Base-by-base conservation (phyloP, 2,329 filamentous ascomycete genomes). In the Colletotrichum eremochloae region DNA sequence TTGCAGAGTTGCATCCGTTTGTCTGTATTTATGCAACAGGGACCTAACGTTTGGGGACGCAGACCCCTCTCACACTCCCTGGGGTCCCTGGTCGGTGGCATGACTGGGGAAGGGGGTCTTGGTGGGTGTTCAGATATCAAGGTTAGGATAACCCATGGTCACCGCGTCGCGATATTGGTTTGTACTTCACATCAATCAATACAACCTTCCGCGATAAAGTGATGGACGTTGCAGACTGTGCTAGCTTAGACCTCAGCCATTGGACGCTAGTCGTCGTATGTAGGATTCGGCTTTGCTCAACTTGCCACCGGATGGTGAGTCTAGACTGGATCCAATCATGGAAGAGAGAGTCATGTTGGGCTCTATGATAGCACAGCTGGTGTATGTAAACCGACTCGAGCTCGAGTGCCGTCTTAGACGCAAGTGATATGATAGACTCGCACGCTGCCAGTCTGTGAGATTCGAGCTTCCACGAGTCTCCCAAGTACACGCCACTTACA, bases 81-180 rank as follows among this genome's bases (percentile, higher is more conserved):
- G 20, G 66, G 40, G 24, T 18, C 55, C 60, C 69, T n/a, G 38
- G 60, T 65, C 66, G 38, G 58, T 31, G 52, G 60, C 31, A 48
- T 69, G 53, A 69, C 69, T 46, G 42, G 69, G 65, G 44, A 12
- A 11, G 31, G n/a, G n/a, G 24, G 24, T 24, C 68, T 44, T 53
- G 57, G 69, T 42, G 55, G 60, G 53, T 64, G 50, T 57, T 40
- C 66, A 55, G 40, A 50, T 69, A 64, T 69, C 69, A 72, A 69
- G 66, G 53, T 69, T 72, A 72, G 60, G 60, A 61, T 72, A 53
- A 64, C 46, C 69, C 69, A 72, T 68, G 65, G 58, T 44, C 33
- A 64, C 24, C 66, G 29, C 33, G 46, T 50, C 38, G 53, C 44
- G 53, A 68, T 50, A 42, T 44, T 31, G 48, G 50, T 20, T 50